phyloP scores from a whole-genome alignment of 257 asterid genomes.

The Solanum lycopersicoides region DNA sequence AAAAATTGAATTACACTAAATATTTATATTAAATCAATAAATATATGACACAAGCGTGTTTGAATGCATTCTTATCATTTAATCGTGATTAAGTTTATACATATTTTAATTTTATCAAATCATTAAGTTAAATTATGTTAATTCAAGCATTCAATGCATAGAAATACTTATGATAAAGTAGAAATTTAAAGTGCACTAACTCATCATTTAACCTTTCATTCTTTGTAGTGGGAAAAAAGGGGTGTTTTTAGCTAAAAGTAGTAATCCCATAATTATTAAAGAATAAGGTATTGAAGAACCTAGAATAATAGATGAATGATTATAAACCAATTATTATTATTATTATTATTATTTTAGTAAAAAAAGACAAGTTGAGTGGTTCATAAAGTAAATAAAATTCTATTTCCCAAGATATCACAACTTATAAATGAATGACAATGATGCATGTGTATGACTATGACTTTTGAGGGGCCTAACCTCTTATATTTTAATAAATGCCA shows the following conservation, averaged over 20 bases:
- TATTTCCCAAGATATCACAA: conserved; percentile 12
- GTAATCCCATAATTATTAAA: neutral
- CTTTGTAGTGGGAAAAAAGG: neutral
- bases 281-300: neutral
- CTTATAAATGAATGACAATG: conserved; percentile 8
- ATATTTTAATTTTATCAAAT: neutral
- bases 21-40: neutral
- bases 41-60: neutral
- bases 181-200: neutral
- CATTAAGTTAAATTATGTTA: neutral
- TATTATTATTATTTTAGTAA: neutral
- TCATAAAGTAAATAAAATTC: neutral
- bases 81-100: neutral
- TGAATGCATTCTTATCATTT: neutral
- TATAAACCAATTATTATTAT: neutral
- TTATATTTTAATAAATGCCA: conserved; percentile 8
- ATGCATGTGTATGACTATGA: conserved; percentile 43
- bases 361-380: neutral
- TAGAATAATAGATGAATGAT: neutral
- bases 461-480: conserved; percentile 17
- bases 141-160: neutral
- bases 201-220: neutral
- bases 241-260: neutral
- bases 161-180: neutral
- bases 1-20: accelerated